Base-by-base conservation (phyloP, 345 rosid genomes). In the Stellera chamaejasme region DNA sequence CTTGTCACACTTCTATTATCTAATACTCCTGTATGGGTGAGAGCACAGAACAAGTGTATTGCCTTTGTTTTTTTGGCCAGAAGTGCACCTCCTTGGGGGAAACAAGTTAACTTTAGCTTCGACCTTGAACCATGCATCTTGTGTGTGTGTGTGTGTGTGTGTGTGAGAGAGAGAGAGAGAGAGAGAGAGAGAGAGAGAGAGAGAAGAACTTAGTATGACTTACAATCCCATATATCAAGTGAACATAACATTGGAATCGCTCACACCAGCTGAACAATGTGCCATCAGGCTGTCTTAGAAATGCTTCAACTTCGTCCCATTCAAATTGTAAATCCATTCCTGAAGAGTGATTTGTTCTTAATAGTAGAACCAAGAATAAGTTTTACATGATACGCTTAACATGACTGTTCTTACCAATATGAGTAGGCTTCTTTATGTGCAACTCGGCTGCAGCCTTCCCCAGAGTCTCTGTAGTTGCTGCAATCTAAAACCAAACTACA, bases 291-390 rank as follows among this genome's bases (percentile, higher is more conserved):
- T 84, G 96, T 56, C 75, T 71, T 63, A 76, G 52, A 70, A 92
- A 92, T 52, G 93, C 98, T 56, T 85, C 62, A 9, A 74, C 73
- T 45, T 85, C 87, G 62, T 81, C 90, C 93, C 82, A 80, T 71
- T 82, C 88, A 75, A 92, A 92, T 43, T 81, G 95, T 16, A 92
- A 79, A 75, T 88, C 96, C 85, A 92, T 76, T 58, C 96, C 96
- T 92, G 45, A 56, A 45, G 42, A 1, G 43, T 27, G 50, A 16
- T 42, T 46, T 12, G 6, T 44, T 52, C 16, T 52, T 16, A 26
- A 32, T 8, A 32, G 39, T 32, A 32, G 39, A 32, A 32, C 39
- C 39, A 32, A 32, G 9, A 32, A 19, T 19, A 8, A 32, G 7
- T 32, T 32, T 8, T 32, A 8, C 39, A 0, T 5, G 5, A 32